These are phyloP conservation scores for Pythium oligandrum DNA, from an alignment of 352 stramenopile genomes.

Conservation along the genomic window DNA sequence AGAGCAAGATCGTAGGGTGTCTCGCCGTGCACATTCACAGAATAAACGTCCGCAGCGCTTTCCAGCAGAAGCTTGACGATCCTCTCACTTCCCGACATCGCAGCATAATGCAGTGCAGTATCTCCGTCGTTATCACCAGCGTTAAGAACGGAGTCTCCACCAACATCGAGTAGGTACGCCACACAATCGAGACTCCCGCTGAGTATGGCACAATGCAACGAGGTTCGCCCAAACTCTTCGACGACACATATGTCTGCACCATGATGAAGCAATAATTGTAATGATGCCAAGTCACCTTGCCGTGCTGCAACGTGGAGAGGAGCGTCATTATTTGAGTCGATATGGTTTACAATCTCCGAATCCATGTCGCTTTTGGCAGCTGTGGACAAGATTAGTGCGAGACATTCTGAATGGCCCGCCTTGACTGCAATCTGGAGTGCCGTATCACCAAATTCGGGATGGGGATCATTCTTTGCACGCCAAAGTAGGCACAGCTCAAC, in stretches of 20 bases:
- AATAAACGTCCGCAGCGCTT: conserved; percentile 66
- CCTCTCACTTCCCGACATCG: conserved; percentile 44
- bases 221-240: conserved; percentile 72
- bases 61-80: conserved; percentile 75
- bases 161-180: conserved; percentile 80
- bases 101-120: conserved; percentile 72
- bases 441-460: conserved; percentile 81
- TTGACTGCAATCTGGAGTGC: conserved; percentile 77
- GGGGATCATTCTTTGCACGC: conserved; percentile 81
- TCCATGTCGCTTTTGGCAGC: conserved; percentile 85
- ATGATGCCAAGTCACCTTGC: conserved; percentile 61
- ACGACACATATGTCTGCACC: conserved; percentile 81
- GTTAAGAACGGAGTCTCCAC: conserved; percentile 75
- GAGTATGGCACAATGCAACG: conserved; percentile 68
- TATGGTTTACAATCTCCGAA: conserved; percentile 83
- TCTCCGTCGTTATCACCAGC: conserved; percentile 70
- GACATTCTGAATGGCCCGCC: conserved; percentile 44
- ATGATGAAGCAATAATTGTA: conserved; percentile 73
- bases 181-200: conserved; percentile 63
- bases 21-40: conserved; percentile 52
- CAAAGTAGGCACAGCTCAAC: conserved; percentile 71
- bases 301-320: conserved; percentile 73
- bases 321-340: conserved; percentile 74
- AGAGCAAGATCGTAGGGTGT: conserved; percentile 63
- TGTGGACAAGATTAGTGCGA: conserved; percentile 57